Conservation (phyloP, 768 basidiomycete genomes). For the Fomitopsis serialis region DNA sequence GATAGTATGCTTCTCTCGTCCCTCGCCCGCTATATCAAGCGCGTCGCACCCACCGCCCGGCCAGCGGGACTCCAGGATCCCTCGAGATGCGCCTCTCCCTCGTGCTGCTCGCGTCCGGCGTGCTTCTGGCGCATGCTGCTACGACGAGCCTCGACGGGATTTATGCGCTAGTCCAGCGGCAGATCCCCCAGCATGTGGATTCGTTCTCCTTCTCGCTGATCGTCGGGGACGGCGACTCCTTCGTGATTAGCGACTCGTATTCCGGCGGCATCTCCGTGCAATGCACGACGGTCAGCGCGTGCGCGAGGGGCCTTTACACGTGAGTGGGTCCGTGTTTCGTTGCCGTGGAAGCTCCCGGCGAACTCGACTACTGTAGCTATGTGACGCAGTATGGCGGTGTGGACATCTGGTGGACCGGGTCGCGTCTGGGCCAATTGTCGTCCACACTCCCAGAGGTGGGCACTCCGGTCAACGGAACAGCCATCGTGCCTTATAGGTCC, state of each 20-base stretch:
- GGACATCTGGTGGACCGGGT: conserved; percentile 41
- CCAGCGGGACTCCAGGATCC: neutral
- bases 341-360: neutral
- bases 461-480: conserved; percentile 23
- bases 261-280: conserved; percentile 23
- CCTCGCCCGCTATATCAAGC: neutral
- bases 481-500: conserved; percentile 33
- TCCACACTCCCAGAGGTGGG: conserved; percentile 25
- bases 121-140: neutral
- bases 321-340: conserved; percentile 17
- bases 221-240: conserved; percentile 24
- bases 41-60: neutral
- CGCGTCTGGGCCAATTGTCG: conserved; percentile 29
- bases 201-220: conserved; percentile 28
- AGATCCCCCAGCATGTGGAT: conserved; percentile 26
- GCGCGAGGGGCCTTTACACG: conserved; percentile 34
- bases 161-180: conserved; percentile 29
- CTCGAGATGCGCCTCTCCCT: neutral
- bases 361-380: conserved; percentile 20
- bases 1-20: neutral
- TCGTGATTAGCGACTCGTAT: conserved; percentile 26
- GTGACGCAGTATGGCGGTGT: conserved; percentile 31
- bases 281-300: conserved; percentile 32
- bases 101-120: neutral
- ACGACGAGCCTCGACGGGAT: conserved; percentile 24